Evolutionary conservation across 2,329 filamentous ascomycete genomes (phyloP).

Genomic region (Septoria petroselini): DNA sequence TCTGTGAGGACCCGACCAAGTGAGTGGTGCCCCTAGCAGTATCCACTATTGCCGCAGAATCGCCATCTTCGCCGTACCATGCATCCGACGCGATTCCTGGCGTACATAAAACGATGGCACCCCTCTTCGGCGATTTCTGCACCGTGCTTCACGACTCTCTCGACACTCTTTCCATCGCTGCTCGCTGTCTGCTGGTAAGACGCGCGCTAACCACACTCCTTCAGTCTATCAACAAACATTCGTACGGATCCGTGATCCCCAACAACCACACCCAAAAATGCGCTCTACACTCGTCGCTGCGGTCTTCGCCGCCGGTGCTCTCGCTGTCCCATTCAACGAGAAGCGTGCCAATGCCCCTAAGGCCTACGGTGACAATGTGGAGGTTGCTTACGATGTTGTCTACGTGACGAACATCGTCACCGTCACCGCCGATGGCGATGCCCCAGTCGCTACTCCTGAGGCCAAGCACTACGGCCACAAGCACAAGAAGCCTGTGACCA

Average conservation of each 20-base stretch:
- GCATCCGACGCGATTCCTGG: neutral
- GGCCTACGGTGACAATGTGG: conserved; percentile 24
- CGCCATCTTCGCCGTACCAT: neutral
- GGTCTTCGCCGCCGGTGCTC: conserved; percentile 38
- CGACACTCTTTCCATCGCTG: neutral
- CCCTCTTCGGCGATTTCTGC: conserved; percentile 1
- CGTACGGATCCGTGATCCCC: conserved; percentile 26
- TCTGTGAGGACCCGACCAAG: conserved; percentile 16
- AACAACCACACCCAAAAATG: conserved; percentile 35
- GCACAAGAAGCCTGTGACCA: conserved; percentile 11
- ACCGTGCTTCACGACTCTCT: conserved; percentile 2
- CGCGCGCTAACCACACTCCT: conserved; percentile 18
- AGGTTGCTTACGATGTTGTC: conserved; percentile 32
- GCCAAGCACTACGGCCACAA: conserved; percentile 29
- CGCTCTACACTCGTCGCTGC: conserved; percentile 38
- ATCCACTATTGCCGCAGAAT: conserved; percentile 2
- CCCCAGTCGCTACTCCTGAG: conserved; percentile 19
- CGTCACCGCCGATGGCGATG: conserved; percentile 32
- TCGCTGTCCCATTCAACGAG: conserved; percentile 37
- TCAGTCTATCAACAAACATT: conserved; percentile 15
- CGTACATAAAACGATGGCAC: neutral
- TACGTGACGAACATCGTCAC: conserved; percentile 39
- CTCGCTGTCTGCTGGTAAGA: conserved; percentile 11
- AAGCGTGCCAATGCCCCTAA: conserved; percentile 23
- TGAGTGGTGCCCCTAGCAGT: neutral